Percentiles rank a stretch among this genome's conserved stretches.
Conservation (phyloP, 108 stramenopile genomes). For the Nannochloropsis salina region DNA sequence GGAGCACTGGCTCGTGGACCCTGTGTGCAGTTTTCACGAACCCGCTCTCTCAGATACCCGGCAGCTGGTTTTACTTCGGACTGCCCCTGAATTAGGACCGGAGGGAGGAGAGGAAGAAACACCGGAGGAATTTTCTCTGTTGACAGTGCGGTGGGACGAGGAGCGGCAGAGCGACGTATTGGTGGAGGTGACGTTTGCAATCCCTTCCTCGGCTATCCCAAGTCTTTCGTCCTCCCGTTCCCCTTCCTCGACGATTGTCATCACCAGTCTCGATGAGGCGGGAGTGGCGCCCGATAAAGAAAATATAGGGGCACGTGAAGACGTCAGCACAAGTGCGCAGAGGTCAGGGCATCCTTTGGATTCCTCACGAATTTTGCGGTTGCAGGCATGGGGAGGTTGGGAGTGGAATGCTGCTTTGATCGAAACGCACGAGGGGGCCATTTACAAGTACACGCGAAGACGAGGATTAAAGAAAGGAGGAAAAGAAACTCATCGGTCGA, state of each 20-base stretch:
- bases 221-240: neutral
- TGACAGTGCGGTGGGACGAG: neutral
- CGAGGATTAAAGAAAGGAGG: neutral
- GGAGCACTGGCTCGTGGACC: neutral
- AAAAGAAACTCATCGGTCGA: neutral
- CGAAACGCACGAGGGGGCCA: neutral
- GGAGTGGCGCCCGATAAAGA: no score
- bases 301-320: neutral
- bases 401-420: neutral
- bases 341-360: neutral
- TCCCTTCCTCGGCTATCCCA: neutral
- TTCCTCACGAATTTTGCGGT: neutral
- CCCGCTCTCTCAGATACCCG: neutral
- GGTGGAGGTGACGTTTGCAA: neutral
- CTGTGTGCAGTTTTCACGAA: neutral
- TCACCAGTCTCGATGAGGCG: neutral
- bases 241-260: neutral
- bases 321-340: neutral
- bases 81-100: neutral
- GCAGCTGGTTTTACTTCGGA: neutral
- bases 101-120: neutral
- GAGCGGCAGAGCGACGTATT: neutral
- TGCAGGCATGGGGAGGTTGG: neutral
- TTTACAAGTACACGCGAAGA: neutral
- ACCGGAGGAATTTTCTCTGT: neutral